A percentile compares a stretch with the other conserved stretches of the same genome.
phyloP scores from a whole-genome alignment of 2,329 filamentous ascomycete species.

The Sclerotinia spermophila region DNA sequence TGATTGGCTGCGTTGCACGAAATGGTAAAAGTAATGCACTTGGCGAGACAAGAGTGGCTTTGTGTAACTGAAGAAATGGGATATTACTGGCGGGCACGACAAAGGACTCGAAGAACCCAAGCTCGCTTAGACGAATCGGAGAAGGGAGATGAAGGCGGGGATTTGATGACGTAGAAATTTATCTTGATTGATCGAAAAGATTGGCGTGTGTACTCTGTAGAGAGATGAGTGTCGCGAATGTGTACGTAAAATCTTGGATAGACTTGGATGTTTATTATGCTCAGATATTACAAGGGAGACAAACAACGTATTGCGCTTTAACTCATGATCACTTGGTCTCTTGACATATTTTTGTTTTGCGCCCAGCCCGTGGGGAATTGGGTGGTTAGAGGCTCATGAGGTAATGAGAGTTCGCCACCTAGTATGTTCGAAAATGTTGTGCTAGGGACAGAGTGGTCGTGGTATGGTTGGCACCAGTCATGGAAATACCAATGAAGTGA shows the following conservation, averaged over 20 bases:
- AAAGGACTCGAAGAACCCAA: neutral
- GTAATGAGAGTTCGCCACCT: conserved; percentile 10
- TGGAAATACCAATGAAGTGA: neutral
- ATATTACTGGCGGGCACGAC: neutral
- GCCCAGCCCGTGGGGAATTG: neutral
- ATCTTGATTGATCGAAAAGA: neutral
- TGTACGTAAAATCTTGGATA: neutral
- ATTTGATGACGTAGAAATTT: conserved; percentile 7
- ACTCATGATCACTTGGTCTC: conserved; percentile 12
- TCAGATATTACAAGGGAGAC: neutral
- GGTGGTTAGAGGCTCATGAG: neutral
- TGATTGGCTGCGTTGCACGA: neutral
- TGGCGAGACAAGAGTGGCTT: neutral
- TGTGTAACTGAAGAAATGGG: neutral
- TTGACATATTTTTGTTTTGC: neutral
- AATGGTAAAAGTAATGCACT: conserved; percentile 1
- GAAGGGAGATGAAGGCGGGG: neutral
- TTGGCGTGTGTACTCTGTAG: neutral
- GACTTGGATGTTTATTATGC: neutral
- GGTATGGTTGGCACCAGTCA: neutral
- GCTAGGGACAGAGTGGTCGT: conserved; percentile 7
- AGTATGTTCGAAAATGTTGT: neutral
- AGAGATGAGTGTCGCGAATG: neutral
- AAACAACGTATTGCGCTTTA: neutral
- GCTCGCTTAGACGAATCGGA: conserved; percentile 6